Conservation (phyloP, 805 yeast species). For the Gaillardinia entomophila region DNA sequence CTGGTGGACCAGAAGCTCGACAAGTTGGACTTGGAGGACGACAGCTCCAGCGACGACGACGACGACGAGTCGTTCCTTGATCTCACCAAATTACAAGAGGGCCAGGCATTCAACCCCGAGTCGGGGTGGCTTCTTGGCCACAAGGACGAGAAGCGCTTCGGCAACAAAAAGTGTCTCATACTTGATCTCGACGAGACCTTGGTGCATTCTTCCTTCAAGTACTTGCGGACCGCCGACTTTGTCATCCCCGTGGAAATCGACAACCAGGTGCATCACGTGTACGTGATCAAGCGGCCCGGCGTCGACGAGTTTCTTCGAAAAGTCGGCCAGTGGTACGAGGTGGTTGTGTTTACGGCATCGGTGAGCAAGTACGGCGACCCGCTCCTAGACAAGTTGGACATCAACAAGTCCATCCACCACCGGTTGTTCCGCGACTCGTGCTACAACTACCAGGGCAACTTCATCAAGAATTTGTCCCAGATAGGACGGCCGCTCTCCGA, state of each 20-base stretch:
- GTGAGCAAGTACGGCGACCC: constrained; percentile 97
- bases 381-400: constrained; percentile 78
- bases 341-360: constrained; percentile 95
- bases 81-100: constrained; percentile 61
- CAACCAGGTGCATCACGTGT: constrained; percentile 85
- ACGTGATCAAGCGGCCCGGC: constrained; percentile 96
- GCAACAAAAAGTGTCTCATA: constrained; percentile 76
- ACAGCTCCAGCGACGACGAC: constrained; percentile 19
- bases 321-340: constrained; percentile 86
- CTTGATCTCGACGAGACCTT: constrained; percentile 93
- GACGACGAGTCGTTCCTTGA: constrained; percentile 39
- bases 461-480: constrained; percentile 88
- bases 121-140: constrained; percentile 64
- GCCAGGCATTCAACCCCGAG: constrained; percentile 57
- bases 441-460: constrained; percentile 88
- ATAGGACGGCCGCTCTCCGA: constrained; percentile 88
- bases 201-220: constrained; percentile 93
- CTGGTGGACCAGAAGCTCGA: not conserved
- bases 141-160: constrained; percentile 39
- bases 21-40: constrained; percentile 1
- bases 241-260: constrained; percentile 97
- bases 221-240: constrained; percentile 87
- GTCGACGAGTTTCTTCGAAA: constrained; percentile 85
- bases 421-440: constrained; percentile 93
- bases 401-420: constrained; percentile 74